A percentile compares a stretch with the other conserved stretches of the same genome.
These are phyloP conservation scores for Acer saccharum DNA, from an alignment of 345 rosid genomes.

Conservation along the genomic window DNA sequence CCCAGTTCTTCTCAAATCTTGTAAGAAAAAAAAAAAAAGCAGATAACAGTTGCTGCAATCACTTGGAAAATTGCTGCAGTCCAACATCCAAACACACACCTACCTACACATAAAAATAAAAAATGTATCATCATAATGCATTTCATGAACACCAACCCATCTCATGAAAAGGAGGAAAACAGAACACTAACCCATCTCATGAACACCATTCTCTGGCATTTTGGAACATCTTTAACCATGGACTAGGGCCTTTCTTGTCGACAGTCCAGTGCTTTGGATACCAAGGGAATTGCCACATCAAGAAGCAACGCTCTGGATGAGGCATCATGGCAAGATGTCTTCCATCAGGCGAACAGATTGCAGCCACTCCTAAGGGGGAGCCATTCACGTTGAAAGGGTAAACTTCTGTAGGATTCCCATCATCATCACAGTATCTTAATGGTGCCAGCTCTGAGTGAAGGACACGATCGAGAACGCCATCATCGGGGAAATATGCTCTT, in stretches of 20 bases:
- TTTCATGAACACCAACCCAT: no score
- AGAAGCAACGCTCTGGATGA: conserved; percentile 95
- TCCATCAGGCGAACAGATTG: conserved; percentile 92
- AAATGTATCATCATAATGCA: neutral
- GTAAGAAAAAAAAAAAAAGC: neutral
- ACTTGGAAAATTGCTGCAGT: neutral
- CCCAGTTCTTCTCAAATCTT: neutral
- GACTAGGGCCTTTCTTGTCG: conserved; percentile 88
- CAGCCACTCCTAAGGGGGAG: conserved; percentile 94
- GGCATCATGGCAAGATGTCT: conserved; percentile 99
- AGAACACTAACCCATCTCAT: conserved; percentile 18
- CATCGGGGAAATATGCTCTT: conserved; percentile 86
- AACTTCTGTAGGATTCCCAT: conserved; percentile 72
- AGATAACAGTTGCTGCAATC: conserved; percentile 1
- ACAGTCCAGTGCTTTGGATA: conserved; percentile 82
- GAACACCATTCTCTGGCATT: conserved; percentile 96
- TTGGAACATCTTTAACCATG: conserved; percentile 95
- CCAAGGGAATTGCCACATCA: conserved; percentile 99
- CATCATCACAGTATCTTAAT: conserved; percentile 84
- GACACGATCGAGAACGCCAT: conserved; percentile 75
- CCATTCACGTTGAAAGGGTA: conserved; percentile 94
- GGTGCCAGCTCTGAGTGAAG: conserved; percentile 76
- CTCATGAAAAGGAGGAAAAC: no score
- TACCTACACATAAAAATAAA: neutral
- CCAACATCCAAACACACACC: neutral